These are phyloP conservation scores for Massariosphaeria phaeospora DNA, from an alignment of 495 filamentous ascomycete species.

Conservation along the genomic window DNA sequence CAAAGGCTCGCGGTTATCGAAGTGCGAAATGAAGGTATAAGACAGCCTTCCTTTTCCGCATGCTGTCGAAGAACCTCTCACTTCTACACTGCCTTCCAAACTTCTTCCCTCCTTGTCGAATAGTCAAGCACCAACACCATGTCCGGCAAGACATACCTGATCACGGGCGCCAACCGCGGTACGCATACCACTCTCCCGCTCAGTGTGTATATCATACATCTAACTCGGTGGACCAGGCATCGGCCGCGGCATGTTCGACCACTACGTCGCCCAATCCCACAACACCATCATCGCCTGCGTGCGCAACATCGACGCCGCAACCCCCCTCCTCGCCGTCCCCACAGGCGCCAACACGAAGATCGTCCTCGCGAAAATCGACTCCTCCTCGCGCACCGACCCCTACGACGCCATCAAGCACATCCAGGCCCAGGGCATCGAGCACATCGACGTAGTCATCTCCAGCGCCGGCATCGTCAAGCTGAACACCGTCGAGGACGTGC, in stretches of 20 bases:
- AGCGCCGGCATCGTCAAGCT: constrained; percentile 16
- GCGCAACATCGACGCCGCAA: constrained; percentile 1
- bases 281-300: constrained; percentile 18
- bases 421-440: constrained; percentile 7
- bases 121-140: neutral
- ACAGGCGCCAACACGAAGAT: constrained; percentile 3
- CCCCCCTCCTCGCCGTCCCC: neutral
- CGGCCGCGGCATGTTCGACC: constrained; percentile 7
- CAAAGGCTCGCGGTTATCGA: too few species aligned
- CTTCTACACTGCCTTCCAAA: too few species aligned
- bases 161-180: constrained; percentile 7
- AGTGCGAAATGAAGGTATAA: too few species aligned
- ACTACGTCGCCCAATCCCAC: neutral
- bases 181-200: too few species aligned
- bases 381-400: constrained; percentile 9
- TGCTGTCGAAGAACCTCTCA: too few species aligned
- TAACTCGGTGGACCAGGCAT: neutral
- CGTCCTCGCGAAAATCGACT: constrained; percentile 20
- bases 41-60: too few species aligned
- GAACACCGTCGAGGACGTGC: constrained; percentile 5
- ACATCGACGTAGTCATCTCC: constrained; percentile 23
- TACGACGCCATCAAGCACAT: constrained; percentile 9
- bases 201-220: too few species aligned
- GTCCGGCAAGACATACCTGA: constrained; percentile 6
- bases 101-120: too few species aligned